Evolutionary conservation across 441 rosid species (phyloP).

Genomic region (Theobroma grandiflorum): DNA sequence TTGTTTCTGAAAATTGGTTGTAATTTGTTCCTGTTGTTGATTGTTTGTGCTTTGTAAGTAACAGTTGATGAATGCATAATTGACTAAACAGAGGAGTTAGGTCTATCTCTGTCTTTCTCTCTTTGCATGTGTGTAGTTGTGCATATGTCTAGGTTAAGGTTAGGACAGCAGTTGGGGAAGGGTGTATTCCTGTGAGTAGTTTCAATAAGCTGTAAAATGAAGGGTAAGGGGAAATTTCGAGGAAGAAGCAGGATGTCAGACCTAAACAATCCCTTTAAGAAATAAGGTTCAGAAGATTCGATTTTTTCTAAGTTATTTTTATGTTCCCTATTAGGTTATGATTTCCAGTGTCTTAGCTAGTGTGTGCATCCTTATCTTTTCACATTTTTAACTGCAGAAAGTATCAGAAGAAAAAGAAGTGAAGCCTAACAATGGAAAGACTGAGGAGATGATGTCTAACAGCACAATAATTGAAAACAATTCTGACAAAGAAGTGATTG

Average conservation of each 20-base stretch:
- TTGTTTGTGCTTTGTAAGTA: conserved; percentile 1
- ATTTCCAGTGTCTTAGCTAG: not conserved
- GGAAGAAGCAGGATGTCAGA: not conserved
- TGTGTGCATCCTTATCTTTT: not conserved
- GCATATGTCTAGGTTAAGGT: not conserved
- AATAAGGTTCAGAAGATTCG: conserved; percentile 10
- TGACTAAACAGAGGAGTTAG: not conserved
- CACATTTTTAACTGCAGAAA: conserved; percentile 31
- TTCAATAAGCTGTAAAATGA: not conserved
- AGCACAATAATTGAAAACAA: not conserved
- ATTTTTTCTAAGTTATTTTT: conserved; percentile 9
- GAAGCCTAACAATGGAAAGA: conserved; percentile 21
- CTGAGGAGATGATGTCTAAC: conserved; percentile 7
- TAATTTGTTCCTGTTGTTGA: not conserved
- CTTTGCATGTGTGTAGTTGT: not conserved
- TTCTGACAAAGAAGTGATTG: not conserved
- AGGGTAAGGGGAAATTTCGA: not conserved
- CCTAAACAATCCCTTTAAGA: not conserved
- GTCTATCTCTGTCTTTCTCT: not conserved
- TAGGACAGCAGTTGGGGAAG: not conserved
- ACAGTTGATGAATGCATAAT: not conserved
- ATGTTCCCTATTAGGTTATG: not conserved
- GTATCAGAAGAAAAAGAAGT: conserved; percentile 25
- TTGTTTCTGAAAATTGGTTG: conserved; percentile 9
- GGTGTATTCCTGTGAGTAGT: not conserved